Evolutionary conservation across 306 rosid species (phyloP), one percentile per base, ranked within the genome.

Genomic region (Malus asiatica): DNA sequence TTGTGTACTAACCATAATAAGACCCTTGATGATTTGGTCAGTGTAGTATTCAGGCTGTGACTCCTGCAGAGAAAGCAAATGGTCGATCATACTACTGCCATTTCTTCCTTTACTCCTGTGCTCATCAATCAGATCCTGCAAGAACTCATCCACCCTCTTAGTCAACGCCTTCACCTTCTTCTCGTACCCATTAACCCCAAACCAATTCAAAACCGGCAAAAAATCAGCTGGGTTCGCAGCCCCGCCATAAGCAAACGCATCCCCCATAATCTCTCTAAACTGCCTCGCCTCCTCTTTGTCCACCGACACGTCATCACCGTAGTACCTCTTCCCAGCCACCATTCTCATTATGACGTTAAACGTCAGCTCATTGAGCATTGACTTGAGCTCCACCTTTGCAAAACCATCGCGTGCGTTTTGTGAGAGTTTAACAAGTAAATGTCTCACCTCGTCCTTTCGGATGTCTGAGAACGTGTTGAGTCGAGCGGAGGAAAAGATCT

Each of bases 281-380:
- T 3, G 35, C 63, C 14, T 72, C 22, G 76, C 35, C 67, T 72
- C 55, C 5, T 72, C 67, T 2, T 57, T 7, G 67, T 72, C 67
- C 8, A 27, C 29, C 45, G 73, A 65, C 4, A 70, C 84, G 4
- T 45, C 82, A 0, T 84, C 80, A 1, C 91, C 90, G 25, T 72
- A 90, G 46, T 85, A 90, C 66, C 96, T 82, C 78, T 92, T 90
- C 2, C 93, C 97, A 0, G 90, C 87, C 16, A 84, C 87, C 93
- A 90, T 92, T 55, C 83, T 87, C 89, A 88, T 87, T 45, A 86
- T 70, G 15, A 73, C 81, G 82, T 90, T 92, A 55, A 86, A 92
- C 6, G 93, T 83, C 9, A 92, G 65, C n/a, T 85, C 87, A 0
- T 79, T 15, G 32, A 92, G 75, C 81, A 48, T 32, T 0, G 89